These are phyloP conservation scores for Angophora floribunda DNA, from an alignment of 345 rosid genomes.

Conservation along the genomic window DNA sequence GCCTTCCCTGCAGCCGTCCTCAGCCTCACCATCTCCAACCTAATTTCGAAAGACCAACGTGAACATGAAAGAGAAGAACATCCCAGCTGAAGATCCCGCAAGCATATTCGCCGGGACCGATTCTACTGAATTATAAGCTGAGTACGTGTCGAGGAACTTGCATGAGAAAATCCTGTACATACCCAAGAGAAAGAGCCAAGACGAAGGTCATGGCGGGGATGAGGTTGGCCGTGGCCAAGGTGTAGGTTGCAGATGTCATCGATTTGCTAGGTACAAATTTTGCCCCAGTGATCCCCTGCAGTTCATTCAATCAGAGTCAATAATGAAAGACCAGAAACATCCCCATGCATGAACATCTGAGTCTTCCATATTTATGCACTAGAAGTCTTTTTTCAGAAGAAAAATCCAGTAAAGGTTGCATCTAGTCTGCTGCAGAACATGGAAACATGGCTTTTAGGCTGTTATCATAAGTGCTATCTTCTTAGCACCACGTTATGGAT, in stretches of 20 bases:
- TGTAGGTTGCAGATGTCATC: not conserved
- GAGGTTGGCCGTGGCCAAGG: not conserved
- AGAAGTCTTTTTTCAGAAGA: not conserved
- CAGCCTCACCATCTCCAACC: constrained; percentile 59
- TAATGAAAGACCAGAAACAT: not conserved
- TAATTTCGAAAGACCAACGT: not conserved
- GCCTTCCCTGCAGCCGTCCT: constrained; percentile 54
- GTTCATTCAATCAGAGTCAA: not conserved
- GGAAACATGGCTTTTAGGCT: not conserved
- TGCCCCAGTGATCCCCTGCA: not conserved
- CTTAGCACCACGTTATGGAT: not conserved
- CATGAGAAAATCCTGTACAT: not conserved
- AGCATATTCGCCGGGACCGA: not conserved
- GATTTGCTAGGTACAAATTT: not conserved
- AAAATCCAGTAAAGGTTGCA: not conserved
- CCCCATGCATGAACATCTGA: not conserved
- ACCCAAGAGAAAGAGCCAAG: not conserved
- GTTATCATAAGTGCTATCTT: not conserved
- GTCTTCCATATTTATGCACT: not conserved
- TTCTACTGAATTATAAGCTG: not conserved
- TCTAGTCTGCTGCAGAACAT: not conserved
- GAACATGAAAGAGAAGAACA: not conserved
- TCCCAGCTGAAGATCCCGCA: not conserved
- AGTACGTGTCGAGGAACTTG: not conserved
- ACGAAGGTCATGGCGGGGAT: not conserved